Evolutionary conservation across 306 rosid species (phyloP), one percentile per base, ranked within the genome.

Genomic region (Albizia julibrissin): DNA sequence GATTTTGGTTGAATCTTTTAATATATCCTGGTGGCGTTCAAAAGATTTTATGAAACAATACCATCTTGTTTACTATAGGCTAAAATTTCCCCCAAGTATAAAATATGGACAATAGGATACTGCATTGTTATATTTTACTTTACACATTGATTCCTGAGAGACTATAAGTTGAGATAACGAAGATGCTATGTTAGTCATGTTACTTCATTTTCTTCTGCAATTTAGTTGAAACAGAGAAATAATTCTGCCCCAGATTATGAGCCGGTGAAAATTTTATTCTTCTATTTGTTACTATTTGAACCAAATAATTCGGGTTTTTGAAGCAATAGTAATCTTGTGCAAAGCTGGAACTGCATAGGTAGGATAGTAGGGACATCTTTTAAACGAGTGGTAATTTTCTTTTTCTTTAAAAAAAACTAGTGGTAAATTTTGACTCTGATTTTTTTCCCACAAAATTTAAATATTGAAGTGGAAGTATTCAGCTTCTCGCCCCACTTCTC

Each of bases 1-100:
- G 52, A 69, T n/a, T 40, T 40, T 40, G 8, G 58, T 52, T 72
- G 15, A 87, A 68, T 81, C 79, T 61, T 37, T 10, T 52, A 10
- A 47, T 69, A 31, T 37, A 64, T 72, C 66, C 66, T 71, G 16
- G 5, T 56, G n/a, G 44, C 10, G 27, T 31, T 31, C 43, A 64
- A 69, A 61, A 37, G 49, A 31, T 75, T 54, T 31, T 42, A 42
- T 34, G 56, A 43, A 11, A 44, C 19, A 16, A 18, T 2, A 26
- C 66, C 22, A 50, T 2, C 10, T 26, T 31, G 8, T 72, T 56
- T 26, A 8, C 39, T 7, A 34, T 65, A 13, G 12, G 39, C 69
- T 27, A 29, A 46, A 43, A 15, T 16, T 31, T 66, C 22, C 78
- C 73, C 39, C 10, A 18, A 21, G 15, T 74, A 65, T 72, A 29